Evolutionary conservation across 306 rosid genomes (phyloP).

Genomic region (Astragalus membranaceus): DNA sequence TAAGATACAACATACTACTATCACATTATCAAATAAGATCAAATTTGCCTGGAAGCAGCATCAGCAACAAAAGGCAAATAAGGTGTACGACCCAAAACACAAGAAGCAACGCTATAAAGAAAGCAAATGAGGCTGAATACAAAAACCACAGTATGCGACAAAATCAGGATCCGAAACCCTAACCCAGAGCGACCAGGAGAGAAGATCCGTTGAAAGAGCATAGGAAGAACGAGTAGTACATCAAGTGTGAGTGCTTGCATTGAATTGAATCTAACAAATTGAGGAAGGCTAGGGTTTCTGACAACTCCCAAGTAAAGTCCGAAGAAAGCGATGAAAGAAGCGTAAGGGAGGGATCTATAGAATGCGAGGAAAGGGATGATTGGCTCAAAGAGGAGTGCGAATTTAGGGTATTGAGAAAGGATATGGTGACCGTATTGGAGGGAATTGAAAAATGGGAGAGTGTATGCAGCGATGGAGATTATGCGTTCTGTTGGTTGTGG

Average conservation of each 20-base stretch:
- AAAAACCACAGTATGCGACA: conserved; percentile 51
- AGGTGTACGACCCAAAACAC: conserved; percentile 72
- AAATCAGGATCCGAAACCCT: conserved; percentile 46
- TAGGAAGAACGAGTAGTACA: conserved; percentile 68
- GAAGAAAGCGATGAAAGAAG: conserved; percentile 88
- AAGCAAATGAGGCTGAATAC: conserved; percentile 54
- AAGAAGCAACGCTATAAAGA: conserved; percentile 42
- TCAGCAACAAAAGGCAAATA: conserved; percentile 79
- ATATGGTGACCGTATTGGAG: conserved; percentile 76
- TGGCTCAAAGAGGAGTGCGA: conserved; percentile 64
- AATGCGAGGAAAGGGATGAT: conserved; percentile 57
- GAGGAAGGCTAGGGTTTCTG: conserved; percentile 58
- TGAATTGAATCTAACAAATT: conserved; percentile 66
- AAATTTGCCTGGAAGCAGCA: conserved; percentile 79
- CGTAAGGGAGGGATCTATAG: conserved; percentile 74
- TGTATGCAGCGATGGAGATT: conserved; percentile 72
- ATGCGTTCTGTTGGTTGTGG: conserved; percentile 63
- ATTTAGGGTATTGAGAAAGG: conserved; percentile 44
- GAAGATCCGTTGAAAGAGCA: conserved; percentile 60
- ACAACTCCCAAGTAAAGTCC: conserved; percentile 82
- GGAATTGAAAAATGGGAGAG: conserved; percentile 88
- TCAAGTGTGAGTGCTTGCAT: conserved; percentile 89
- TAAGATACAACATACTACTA: not conserved
- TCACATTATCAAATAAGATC: not conserved
- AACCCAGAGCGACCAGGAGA: conserved; percentile 55